Evolutionary conservation across 2,329 filamentous ascomycete genomes (phyloP), one percentile per base, ranked within the genome.

Genomic region (Neonectria sp.): DNA sequence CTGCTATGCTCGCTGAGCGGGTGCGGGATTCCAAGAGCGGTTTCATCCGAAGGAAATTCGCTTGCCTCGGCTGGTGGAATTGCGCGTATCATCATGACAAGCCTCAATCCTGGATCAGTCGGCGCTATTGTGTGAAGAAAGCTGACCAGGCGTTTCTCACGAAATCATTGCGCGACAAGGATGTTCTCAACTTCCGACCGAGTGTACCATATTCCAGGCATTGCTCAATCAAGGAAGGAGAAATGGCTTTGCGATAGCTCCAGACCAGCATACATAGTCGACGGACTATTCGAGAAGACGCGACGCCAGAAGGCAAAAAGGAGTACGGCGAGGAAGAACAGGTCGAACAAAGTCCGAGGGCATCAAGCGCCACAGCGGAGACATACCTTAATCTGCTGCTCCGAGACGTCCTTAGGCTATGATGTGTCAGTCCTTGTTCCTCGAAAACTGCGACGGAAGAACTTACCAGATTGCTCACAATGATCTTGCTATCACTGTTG

Each of bases 341-440:
- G 86, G 89, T 89, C 90, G 90, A 92, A 88, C 85, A 88, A 90
- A 91, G 88, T 90, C 90, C 90, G 82, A 88, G 86, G 90, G 86
- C 84, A 79, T 83, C 81, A 85, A 83, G 79, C 85, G 89, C 91
- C 91, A 92, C 87, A 92, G 90, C 88, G 91, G 95, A 93, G 95
- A 99, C 96, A 97, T 99, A 99, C 96, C 96, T 99, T 98, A 87
- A 99, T 97, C 91, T 97, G 94, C 86, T 86, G 87, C 89, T 98
- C 95, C 85, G 91, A 94, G 84, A 99, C 95, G 91, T 99, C 96
- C 87, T 92, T 91, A 82, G 96, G 96, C 94, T 98, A 75, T 37
- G 63, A 21, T 9, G 29, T 31, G 82, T 93, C 85, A 92, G 88
- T 55, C 52, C 15, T 6, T 15, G n/a, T 12, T 40, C 25, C 37